phyloP scores from a whole-genome alignment of 1,284 basidiomycete species.

The Vanrija sp. region DNA sequence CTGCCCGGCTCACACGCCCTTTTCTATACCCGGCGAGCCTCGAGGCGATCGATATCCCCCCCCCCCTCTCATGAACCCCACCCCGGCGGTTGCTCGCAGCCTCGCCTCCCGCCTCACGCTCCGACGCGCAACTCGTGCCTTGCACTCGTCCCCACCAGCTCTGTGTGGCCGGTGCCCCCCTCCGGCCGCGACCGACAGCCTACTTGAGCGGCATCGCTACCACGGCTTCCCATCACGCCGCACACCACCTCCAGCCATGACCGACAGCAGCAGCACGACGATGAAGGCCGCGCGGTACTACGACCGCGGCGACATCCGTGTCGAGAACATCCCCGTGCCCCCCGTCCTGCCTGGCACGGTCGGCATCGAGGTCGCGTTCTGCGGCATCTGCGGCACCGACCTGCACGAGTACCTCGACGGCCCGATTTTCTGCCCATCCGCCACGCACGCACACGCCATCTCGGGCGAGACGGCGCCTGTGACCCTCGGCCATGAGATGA shows the following conservation, averaged over 20 bases:
- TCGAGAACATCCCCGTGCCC: constrained; percentile 12
- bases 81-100: too few species aligned
- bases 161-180: too few species aligned
- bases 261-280: background rate
- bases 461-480: constrained; percentile 25
- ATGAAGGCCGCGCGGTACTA: constrained; percentile 18
- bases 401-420: constrained; percentile 12
- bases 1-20: too few species aligned
- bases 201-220: too few species aligned
- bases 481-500: constrained; percentile 46
- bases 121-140: too few species aligned
- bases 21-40: too few species aligned
- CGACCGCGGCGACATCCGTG: constrained; percentile 13
- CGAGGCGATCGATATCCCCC: too few species aligned
- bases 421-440: constrained; percentile 8
- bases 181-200: too few species aligned
- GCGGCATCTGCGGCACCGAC: constrained; percentile 3
- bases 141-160: too few species aligned
- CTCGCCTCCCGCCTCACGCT: too few species aligned
- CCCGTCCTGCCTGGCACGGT: constrained; percentile 9
- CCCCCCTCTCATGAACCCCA: too few species aligned
- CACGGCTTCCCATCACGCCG: too few species aligned
- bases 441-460: constrained; percentile 7
- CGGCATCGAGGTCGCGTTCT: constrained; percentile 17
- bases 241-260: constrained; percentile 2